phyloP scores from a whole-genome alignment of 768 basidiomycete species.

The Hypsizygus marmoreus region DNA sequence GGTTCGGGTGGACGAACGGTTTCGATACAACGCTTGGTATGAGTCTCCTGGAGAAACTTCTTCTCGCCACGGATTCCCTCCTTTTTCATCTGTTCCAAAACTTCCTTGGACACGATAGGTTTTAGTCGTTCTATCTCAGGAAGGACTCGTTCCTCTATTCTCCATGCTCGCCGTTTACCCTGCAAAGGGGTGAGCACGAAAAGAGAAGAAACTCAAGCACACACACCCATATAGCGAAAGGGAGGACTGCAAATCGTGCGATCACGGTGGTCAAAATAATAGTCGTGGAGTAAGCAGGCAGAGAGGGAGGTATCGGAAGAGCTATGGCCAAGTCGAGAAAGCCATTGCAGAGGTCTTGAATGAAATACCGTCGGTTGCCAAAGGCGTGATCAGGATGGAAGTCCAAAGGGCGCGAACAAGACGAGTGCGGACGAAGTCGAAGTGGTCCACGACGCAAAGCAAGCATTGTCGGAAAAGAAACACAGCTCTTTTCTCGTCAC shows the following conservation, averaged over 20 bases:
- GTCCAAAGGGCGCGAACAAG: conserved; percentile 11
- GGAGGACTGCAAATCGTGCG: conserved; percentile 63
- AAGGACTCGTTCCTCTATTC: conserved; percentile 60
- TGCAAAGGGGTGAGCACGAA: conserved; percentile 28
- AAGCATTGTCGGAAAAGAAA: conserved; percentile 28
- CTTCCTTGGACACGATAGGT: conserved; percentile 40
- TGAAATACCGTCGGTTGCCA: conserved; percentile 31
- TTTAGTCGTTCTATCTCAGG: conserved; percentile 57
- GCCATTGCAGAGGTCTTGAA: conserved; percentile 55
- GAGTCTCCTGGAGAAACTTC: conserved; percentile 47
- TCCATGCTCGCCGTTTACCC: conserved; percentile 63
- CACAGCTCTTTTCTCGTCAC: conserved; percentile 8
- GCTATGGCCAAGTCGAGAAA: conserved; percentile 79
- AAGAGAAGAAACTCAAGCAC: not conserved
- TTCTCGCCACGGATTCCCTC: conserved; percentile 57
- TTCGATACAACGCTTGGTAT: conserved; percentile 47
- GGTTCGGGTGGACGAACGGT: conserved; percentile 39
- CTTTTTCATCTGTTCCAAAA: conserved; percentile 55
- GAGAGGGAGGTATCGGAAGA: conserved; percentile 67
- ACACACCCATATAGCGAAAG: conserved; percentile 77
- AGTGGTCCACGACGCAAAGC: conserved; percentile 32
- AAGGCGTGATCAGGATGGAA: conserved; percentile 8
- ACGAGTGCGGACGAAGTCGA: conserved; percentile 20
- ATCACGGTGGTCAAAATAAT: conserved; percentile 70
- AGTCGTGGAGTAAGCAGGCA: conserved; percentile 73